Evolutionary conservation across 805 yeast species (phyloP).

Genomic region (Spathaspora girioi): DNA sequence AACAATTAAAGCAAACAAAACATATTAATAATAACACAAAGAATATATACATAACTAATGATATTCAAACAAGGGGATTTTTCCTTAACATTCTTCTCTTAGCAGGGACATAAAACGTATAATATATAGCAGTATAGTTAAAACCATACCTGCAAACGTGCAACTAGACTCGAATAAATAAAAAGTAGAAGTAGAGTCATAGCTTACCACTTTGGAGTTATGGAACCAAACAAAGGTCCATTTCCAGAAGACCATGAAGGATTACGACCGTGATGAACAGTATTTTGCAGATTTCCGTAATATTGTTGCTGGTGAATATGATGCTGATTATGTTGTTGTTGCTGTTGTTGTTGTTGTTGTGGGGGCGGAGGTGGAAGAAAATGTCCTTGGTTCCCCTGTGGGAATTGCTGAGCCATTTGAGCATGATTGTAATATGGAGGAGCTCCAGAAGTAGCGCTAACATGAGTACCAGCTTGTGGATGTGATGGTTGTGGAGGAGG

Average conservation of each 20-base stretch:
- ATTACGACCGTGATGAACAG: neutral
- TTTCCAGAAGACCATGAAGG: slow-evolving; percentile 2
- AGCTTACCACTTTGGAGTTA: slow-evolving; percentile 1
- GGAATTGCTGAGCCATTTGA: neutral
- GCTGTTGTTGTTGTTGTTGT: slow-evolving; percentile 3
- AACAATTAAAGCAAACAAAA: neutral
- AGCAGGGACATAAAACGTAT: neutral
- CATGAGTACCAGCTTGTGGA: neutral
- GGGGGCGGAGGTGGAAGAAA: neutral
- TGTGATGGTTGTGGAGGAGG: neutral
- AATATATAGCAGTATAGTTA: neutral
- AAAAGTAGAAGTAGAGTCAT: neutral
- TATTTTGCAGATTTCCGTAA: neutral
- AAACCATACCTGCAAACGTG: neutral
- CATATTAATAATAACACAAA: neutral
- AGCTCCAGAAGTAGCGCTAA: neutral
- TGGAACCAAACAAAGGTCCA: slow-evolving; percentile 1
- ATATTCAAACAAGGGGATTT: neutral
- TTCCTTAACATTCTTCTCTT: neutral
- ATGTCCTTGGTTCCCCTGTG: neutral
- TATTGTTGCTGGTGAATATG: slow-evolving; percentile 3
- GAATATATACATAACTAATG: neutral
- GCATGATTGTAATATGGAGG: neutral
- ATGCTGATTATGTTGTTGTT: slow-evolving; percentile 1
- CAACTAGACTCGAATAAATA: neutral